phyloP scores from a whole-genome alignment of 352 stramenopile genomes.

The Phytophthora ohioensis region DNA sequence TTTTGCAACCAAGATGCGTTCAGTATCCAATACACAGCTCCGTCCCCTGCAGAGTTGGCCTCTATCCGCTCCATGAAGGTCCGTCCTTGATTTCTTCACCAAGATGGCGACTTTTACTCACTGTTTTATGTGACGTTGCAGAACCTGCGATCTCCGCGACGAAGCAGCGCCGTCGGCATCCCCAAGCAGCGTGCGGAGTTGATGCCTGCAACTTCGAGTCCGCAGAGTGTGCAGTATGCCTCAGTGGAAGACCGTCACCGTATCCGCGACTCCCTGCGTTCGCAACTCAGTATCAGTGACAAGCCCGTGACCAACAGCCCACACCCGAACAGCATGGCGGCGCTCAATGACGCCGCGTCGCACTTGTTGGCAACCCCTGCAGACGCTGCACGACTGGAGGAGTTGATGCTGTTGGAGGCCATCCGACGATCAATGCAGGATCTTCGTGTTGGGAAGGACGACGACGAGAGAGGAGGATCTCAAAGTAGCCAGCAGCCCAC shows the following conservation, averaged over 20 bases:
- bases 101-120: slow-evolving; percentile 12
- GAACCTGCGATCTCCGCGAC: slow-evolving; percentile 38
- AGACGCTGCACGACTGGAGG: slow-evolving; percentile 70
- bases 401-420: slow-evolving; percentile 86
- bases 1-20: slow-evolving; percentile 85
- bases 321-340: slow-evolving; percentile 52
- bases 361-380: slow-evolving; percentile 52
- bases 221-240: slow-evolving; percentile 53
- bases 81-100: not conserved
- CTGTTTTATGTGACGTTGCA: slow-evolving; percentile 30
- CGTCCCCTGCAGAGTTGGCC: slow-evolving; percentile 52
- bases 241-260: slow-evolving; percentile 81
- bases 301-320: slow-evolving; percentile 61
- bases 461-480: slow-evolving; percentile 30
- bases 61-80: slow-evolving; percentile 58
- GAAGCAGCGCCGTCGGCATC: slow-evolving; percentile 50
- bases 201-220: slow-evolving; percentile 14
- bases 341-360: slow-evolving; percentile 47
- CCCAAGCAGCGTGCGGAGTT: slow-evolving; percentile 28
- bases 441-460: slow-evolving; percentile 51
- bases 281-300: slow-evolving; percentile 71
- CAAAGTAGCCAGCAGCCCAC: slow-evolving; percentile 37
- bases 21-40: slow-evolving; percentile 57
- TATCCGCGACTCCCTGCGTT: slow-evolving; percentile 76
- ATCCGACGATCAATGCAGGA: slow-evolving; percentile 86